These are phyloP conservation scores for Ustilago shanxiensis DNA, from an alignment of 1,284 basidiomycete species.

Conservation along the genomic window DNA sequence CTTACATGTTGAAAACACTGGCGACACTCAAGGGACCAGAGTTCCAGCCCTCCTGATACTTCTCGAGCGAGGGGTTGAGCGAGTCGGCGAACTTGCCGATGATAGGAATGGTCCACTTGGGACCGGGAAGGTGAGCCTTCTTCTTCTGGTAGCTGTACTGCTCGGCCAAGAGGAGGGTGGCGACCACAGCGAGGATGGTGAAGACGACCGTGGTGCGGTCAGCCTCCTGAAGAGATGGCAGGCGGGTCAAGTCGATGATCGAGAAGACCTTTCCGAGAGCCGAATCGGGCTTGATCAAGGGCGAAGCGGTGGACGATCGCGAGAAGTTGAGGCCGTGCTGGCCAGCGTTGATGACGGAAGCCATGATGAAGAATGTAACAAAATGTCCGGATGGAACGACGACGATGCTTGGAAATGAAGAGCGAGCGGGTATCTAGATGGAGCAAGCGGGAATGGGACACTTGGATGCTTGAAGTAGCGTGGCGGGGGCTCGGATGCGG, in stretches of 20 bases:
- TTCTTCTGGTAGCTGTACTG: conserved; percentile 62
- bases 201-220: conserved; percentile 56
- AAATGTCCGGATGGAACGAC: conserved; percentile 1
- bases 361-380: conserved; percentile 20
- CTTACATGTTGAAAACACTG: conserved; percentile 68
- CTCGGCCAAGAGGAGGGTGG: conserved; percentile 57
- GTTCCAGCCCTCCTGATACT: conserved; percentile 69
- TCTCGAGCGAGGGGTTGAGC: conserved; percentile 66
- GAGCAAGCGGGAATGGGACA: not conserved
- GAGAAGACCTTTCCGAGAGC: conserved; percentile 43
- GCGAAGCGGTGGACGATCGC: conserved; percentile 17
- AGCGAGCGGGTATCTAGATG: conserved; percentile 7
- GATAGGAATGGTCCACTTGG: conserved; percentile 68
- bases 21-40: conserved; percentile 68
- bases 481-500: not conserved
- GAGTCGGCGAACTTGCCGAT: conserved; percentile 70
- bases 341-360: conserved; percentile 42
- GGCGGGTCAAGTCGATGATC: conserved; percentile 35
- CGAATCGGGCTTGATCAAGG: conserved; percentile 23
- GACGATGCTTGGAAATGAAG: conserved; percentile 1
- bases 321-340: conserved; percentile 51
- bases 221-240: conserved; percentile 49
- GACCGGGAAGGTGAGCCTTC: conserved; percentile 65
- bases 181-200: conserved; percentile 56
- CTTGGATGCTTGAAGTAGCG: not conserved